A percentile compares a stretch with the other conserved stretches of the same genome.
These are phyloP conservation scores for Dipteronia dyeriana DNA, from an alignment of 345 rosid species.

Conservation along the genomic window DNA sequence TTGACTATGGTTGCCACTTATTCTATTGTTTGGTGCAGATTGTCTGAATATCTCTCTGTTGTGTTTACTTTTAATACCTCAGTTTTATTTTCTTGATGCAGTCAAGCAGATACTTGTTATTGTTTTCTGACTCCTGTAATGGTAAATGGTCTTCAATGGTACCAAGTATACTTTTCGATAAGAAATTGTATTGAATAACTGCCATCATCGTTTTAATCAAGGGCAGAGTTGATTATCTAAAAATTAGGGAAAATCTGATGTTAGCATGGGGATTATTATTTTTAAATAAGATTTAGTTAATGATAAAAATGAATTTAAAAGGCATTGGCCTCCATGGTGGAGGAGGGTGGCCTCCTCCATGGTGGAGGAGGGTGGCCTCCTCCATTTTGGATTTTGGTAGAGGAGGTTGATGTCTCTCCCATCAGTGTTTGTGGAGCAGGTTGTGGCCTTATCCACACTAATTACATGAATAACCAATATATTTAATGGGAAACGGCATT, in stretches of 20 bases:
- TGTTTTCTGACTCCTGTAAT: background rate
- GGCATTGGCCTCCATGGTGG: background rate
- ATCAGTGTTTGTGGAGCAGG: too few species aligned
- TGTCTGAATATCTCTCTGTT: background rate
- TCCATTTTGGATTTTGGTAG: too few species aligned
- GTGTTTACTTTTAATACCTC: background rate
- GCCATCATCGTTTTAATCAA: background rate
- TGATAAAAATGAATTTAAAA: background rate
- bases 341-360: background rate
- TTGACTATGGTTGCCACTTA: conserved; percentile 1
- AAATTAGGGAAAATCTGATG: conserved; percentile 2
- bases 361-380: background rate
- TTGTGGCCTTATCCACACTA: too few species aligned
- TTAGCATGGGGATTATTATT: background rate
- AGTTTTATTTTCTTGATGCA: conserved; percentile 10
- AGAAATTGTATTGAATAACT: background rate
- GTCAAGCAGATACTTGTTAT: background rate
- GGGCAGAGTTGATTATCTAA: background rate
- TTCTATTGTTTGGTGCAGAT: conserved; percentile 3
- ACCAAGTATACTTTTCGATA: background rate
- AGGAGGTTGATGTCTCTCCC: too few species aligned
- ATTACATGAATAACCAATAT: too few species aligned
- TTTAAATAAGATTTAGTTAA: background rate
- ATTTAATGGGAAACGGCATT: too few species aligned
- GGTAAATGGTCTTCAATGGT: background rate